Percentiles rank a stretch among this genome's conserved stretches.
Conservation (phyloP, 164 flowering plant species). For the Berberis thunbergii region DNA sequence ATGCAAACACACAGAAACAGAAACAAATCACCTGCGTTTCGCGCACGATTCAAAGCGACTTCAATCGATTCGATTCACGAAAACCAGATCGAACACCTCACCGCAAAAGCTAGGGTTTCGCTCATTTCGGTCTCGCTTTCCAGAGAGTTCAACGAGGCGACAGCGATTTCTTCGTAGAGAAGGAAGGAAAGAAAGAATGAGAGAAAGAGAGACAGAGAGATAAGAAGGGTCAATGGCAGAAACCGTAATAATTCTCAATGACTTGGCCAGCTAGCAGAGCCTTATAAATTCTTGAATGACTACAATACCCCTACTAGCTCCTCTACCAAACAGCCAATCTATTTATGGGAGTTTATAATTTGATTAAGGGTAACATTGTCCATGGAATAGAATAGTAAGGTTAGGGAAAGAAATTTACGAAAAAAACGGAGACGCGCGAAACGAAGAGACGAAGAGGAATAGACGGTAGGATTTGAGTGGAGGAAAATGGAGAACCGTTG, state of each 20-base stretch:
- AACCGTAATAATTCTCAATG: background rate
- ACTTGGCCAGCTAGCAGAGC: background rate
- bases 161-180: slow-evolving; percentile 2
- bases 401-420: too few relatives aligned
- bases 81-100: background rate
- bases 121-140: too few relatives aligned
- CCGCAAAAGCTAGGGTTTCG: too few relatives aligned
- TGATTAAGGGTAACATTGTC: too few relatives aligned
- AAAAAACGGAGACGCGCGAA: too few relatives aligned
- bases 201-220: slow-evolving; percentile 1
- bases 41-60: background rate
- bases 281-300: background rate
- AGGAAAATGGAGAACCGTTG: too few relatives aligned
- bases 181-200: background rate
- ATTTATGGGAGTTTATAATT: too few relatives aligned
- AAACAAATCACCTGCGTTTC: background rate
- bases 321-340: too few relatives aligned
- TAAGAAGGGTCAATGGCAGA: background rate
- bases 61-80: background rate
- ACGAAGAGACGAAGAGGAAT: too few relatives aligned
- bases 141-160: background rate
- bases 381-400: too few relatives aligned
- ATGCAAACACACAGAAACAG: background rate
- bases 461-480: too few relatives aligned
- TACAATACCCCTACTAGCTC: background rate